Conservation (phyloP, 257 asterid genomes). For the Paulownia fortunei region DNA sequence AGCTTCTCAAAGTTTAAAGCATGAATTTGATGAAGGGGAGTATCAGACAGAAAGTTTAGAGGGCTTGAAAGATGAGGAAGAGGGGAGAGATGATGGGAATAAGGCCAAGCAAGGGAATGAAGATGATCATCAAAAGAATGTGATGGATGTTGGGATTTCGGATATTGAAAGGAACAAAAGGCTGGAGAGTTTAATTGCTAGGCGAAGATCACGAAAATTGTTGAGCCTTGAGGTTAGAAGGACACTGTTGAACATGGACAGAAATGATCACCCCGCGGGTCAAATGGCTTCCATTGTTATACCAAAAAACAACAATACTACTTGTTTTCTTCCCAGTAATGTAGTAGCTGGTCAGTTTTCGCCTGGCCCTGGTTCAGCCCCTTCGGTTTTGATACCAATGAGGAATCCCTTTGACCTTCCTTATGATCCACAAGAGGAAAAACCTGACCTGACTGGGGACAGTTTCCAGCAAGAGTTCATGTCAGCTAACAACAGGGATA, state of each 20-base stretch:
- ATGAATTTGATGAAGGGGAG: background rate
- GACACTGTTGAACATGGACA: conserved; percentile 53
- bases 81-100: conserved; percentile 37
- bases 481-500: conserved; percentile 43
- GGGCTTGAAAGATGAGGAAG: conserved; percentile 48
- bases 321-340: conserved; percentile 6
- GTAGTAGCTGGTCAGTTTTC: conserved; percentile 32
- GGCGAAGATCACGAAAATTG: conserved; percentile 71
- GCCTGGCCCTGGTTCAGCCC: conserved; percentile 87
- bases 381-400: conserved; percentile 68
- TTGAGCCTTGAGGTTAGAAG: conserved; percentile 53
- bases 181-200: conserved; percentile 89
- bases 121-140: conserved; percentile 57
- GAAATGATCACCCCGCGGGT: conserved; percentile 17
- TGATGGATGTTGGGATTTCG: conserved; percentile 62
- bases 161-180: conserved; percentile 76
- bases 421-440: conserved; percentile 92
- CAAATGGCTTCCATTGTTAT: conserved; percentile 50
- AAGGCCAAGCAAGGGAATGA: conserved; percentile 46
- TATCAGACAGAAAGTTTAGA: conserved; percentile 32
- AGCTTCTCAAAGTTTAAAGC: conserved; percentile 3
- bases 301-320: conserved; percentile 42
- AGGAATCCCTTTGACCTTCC: conserved; percentile 92
- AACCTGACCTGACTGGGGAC: conserved; percentile 80
- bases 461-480: conserved; percentile 76